phyloP scores from a whole-genome alignment of 2,329 filamentous ascomycete species.

The Fonsecaea pugnacius region DNA sequence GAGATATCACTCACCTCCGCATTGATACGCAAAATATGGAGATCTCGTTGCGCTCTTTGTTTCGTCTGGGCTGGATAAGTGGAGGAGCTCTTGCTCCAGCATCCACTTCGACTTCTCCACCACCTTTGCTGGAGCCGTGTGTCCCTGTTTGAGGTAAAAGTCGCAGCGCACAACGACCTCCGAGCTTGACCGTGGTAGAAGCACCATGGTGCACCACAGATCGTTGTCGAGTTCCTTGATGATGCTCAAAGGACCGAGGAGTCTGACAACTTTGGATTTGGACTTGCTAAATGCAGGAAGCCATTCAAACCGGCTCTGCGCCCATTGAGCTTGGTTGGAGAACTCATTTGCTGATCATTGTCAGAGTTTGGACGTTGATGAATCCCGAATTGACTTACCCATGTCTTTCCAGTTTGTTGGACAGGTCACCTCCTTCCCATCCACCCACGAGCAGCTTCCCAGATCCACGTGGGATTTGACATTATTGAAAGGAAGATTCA shows the following conservation, averaged over 20 bases:
- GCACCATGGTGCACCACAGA: constrained; percentile 32
- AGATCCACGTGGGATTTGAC: constrained; percentile 33
- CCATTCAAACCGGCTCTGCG: constrained; percentile 29
- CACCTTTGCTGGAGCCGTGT: constrained; percentile 10
- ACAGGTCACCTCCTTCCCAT: constrained; percentile 27
- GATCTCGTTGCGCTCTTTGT: constrained; percentile 9
- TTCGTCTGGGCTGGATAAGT: constrained; percentile 10
- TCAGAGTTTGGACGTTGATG: background rate
- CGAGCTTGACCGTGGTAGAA: constrained; percentile 24
- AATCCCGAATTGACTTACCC: constrained; percentile 23
- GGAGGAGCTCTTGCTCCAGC: constrained; percentile 29
- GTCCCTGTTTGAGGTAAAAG: constrained; percentile 27
- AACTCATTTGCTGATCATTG: constrained; percentile 29
- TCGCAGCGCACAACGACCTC: constrained; percentile 31
- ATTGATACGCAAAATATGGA: constrained; percentile 30
- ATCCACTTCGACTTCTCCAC: constrained; percentile 28
- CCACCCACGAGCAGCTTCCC: constrained; percentile 27
- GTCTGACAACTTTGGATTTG: constrained; percentile 25
- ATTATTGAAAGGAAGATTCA: constrained; percentile 34
- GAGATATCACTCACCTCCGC: constrained; percentile 30
- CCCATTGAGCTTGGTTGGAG: constrained; percentile 30
- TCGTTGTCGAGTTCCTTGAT: constrained; percentile 30
- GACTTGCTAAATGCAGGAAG: constrained; percentile 24
- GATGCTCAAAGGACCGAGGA: constrained; percentile 31
- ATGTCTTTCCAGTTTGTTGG: constrained; percentile 32